Percentiles rank a stretch among this genome's conserved stretches.
Conservation (phyloP, 2,329 filamentous ascomycete genomes). For the Pseudogymnoascus sp. region DNA sequence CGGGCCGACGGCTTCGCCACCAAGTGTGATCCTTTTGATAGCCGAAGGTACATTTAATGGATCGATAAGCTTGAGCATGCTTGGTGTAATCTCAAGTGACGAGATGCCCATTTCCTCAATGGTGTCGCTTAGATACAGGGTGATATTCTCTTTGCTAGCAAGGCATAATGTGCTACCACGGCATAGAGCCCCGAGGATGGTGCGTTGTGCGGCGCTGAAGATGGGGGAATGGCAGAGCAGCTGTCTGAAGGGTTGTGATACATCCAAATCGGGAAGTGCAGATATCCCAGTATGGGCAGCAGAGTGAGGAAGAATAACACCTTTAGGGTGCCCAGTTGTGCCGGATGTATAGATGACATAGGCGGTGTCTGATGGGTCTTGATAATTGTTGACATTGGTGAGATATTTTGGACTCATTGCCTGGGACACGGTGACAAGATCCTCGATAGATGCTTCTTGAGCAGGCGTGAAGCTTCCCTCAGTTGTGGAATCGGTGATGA, state of each 20-base stretch:
- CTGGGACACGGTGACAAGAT: not conserved
- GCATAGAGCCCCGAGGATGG: conserved; percentile 8
- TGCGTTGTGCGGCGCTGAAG: conserved; percentile 7
- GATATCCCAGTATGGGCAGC: conserved; percentile 58
- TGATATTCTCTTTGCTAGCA: conserved; percentile 58
- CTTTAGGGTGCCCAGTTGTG: conserved; percentile 14
- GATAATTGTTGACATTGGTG: conserved; percentile 2
- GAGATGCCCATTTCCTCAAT: conserved; percentile 54
- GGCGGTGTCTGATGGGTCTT: conserved; percentile 10
- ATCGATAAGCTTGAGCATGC: conserved; percentile 74
- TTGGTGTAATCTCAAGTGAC: conserved; percentile 21
- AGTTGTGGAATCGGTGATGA: not conserved
- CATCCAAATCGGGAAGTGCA: conserved; percentile 45
- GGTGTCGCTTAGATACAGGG: conserved; percentile 62
- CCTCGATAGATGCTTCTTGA: not conserved
- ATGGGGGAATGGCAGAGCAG: conserved; percentile 30
- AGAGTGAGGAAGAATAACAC: conserved; percentile 14
- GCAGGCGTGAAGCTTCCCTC: not conserved
- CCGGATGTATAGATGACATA: conserved; percentile 17
- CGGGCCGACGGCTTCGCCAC: conserved; percentile 76
- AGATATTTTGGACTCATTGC: not conserved
- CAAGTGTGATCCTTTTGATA: conserved; percentile 63
- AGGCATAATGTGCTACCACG: conserved; percentile 44
- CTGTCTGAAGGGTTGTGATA: conserved; percentile 28
- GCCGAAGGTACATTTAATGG: conserved; percentile 71